phyloP scores from a whole-genome alignment of 2,329 filamentous ascomycete species.

The Cryphonectria naterciae region DNA sequence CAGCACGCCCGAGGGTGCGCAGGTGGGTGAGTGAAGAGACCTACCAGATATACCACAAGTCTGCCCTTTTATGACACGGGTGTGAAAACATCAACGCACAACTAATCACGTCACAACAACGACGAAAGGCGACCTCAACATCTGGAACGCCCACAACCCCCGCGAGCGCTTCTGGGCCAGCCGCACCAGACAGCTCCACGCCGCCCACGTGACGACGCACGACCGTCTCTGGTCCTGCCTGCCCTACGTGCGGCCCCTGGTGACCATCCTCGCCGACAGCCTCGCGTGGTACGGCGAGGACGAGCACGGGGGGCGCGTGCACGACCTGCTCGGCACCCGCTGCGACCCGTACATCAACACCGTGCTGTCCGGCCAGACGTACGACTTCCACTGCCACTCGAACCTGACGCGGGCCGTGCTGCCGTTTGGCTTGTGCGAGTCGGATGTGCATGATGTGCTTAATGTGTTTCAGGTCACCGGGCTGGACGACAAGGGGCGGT shows the following conservation, averaged over 20 bases:
- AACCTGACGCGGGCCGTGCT: conserved; percentile 76
- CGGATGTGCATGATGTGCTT: conserved; percentile 81
- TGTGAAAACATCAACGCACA: background rate
- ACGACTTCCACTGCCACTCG: conserved; percentile 84
- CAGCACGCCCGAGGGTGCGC: conserved; percentile 75
- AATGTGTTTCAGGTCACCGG: conserved; percentile 88
- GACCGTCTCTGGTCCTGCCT: conserved; percentile 80
- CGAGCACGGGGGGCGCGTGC: conserved; percentile 67
- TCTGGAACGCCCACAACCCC: conserved; percentile 78
- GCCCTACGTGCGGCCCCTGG: conserved; percentile 75
- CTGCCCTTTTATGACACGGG: background rate
- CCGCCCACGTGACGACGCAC: conserved; percentile 70
- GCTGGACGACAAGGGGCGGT: conserved; percentile 70
- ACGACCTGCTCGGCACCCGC: conserved; percentile 80
- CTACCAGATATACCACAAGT: background rate
- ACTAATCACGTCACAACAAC: background rate
- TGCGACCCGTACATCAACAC: conserved; percentile 85
- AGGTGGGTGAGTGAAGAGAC: conserved; percentile 58
- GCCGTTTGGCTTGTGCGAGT: conserved; percentile 69
- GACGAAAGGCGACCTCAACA: conserved; percentile 71
- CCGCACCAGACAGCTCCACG: conserved; percentile 77
- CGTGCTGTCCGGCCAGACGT: conserved; percentile 70
- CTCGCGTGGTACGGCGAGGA: conserved; percentile 64
- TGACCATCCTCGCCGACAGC: conserved; percentile 72
- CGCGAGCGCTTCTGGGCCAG: conserved; percentile 83